Percentiles rank a stretch among this genome's conserved stretches.
Evolutionary conservation across 805 yeast species (phyloP).

Genomic region (Candida maltosa): DNA sequence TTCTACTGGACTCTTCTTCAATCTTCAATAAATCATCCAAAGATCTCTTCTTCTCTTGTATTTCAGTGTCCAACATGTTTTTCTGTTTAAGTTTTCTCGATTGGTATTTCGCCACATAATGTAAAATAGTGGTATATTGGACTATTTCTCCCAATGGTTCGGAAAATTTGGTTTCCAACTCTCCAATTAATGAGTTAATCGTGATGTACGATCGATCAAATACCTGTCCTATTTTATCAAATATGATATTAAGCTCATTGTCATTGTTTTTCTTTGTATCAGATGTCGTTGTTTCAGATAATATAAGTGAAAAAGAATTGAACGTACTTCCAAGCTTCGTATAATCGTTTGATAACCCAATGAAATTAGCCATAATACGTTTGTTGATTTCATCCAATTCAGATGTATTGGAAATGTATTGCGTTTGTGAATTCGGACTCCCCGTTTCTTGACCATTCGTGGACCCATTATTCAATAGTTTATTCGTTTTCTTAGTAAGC

Average conservation of each 20-base stretch:
- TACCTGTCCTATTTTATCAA: conserved; percentile 84
- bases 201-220: conserved; percentile 65
- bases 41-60: conserved; percentile 28
- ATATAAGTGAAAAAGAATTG: conserved; percentile 52
- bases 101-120: conserved; percentile 59
- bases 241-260: conserved; percentile 26
- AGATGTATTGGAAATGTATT: conserved; percentile 23
- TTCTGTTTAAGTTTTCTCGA: conserved; percentile 34
- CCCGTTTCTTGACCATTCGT: not conserved
- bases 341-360: conserved; percentile 60
- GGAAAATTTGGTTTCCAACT: conserved; percentile 55
- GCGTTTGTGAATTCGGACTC: not conserved
- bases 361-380: conserved; percentile 49
- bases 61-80: conserved; percentile 26
- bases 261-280: conserved; percentile 14
- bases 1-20: conserved; percentile 26
- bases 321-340: conserved; percentile 69
- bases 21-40: conserved; percentile 24
- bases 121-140: conserved; percentile 56
- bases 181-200: conserved; percentile 49
- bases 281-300: conserved; percentile 26
- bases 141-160: conserved; percentile 74
- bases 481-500: conserved; percentile 20
- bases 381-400: conserved; percentile 59
- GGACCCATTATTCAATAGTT: conserved; percentile 10